Evolutionary conservation across 257 asterid species (phyloP), one percentile per base, ranked within the genome.

Genomic region (Solanum tarijense): DNA sequence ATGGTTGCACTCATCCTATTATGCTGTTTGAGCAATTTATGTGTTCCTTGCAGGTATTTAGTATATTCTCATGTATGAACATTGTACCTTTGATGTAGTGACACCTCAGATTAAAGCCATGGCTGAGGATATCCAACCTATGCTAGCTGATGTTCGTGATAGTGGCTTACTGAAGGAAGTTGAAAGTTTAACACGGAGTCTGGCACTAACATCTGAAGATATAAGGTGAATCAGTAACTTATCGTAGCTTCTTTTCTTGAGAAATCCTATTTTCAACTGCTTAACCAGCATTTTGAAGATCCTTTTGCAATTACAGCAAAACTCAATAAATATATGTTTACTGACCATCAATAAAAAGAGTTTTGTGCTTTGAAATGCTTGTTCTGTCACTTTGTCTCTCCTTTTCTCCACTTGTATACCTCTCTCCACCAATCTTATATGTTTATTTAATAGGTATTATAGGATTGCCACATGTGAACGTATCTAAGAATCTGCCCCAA

Each of bases 41-140:
- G 69, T 71, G 65, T 21, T 84, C 82, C 75, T 55, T 39, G 25
- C n/a, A 85, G 86, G 55, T 43, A 23, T 82, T 88, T 84, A 89
- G 86, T 89, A 79, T 85, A 88, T 94, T 91, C 94, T 94, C 95
- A 92, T 92, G 94, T 95, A 78, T 68, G 38, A 78, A 90, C 85
- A 83, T 91, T 87, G 90, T 88, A 92, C 91, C 86, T 93, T 91
- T 91, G 95, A 93, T 94, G 94, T 94, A 91, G 96, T 93, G 94
- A 90, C 90, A 89, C 92, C 94, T 91, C 99, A 97, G 99, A 95
- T 97, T 88, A 90, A 94, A 92, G 98, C 98, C 94, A 92, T 97
- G 94, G 96, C 99, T 89, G 98, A 94, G 85, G 98, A 96, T 90
- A 87, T 96, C 84, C 96, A 97, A 90, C 99, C 99, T 83, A 89